Evolutionary conservation across 169 alveolate genomes (phyloP).

Genomic region (Theileria parva): DNA sequence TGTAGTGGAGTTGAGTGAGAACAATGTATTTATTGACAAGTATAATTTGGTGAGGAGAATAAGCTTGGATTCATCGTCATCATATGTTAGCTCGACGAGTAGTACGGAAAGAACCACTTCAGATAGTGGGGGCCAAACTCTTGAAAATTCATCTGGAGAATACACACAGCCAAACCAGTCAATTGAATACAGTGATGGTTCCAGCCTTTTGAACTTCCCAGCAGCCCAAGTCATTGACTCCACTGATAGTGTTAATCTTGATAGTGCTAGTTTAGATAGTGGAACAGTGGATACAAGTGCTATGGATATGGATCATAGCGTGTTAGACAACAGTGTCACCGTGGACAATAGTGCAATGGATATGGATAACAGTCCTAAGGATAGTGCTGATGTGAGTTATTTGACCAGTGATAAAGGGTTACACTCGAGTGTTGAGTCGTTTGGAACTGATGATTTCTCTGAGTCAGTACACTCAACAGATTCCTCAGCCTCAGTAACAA

Average conservation of each 20-base stretch:
- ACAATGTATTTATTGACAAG: background rate
- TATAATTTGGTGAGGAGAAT: slow-evolving; percentile 7
- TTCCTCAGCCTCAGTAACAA: background rate
- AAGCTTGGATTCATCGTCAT: background rate
- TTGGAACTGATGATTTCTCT: background rate
- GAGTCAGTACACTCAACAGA: background rate
- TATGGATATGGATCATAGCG: background rate
- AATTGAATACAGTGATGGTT: background rate
- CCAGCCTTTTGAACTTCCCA: background rate
- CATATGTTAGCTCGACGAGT: background rate
- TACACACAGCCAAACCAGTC: background rate
- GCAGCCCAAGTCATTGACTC: background rate
- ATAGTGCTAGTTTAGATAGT: background rate
- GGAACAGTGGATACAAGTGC: background rate
- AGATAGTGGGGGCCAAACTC: background rate
- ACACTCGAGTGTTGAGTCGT: background rate
- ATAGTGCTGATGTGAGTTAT: background rate
- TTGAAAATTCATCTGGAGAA: background rate
- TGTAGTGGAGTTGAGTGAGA: background rate
- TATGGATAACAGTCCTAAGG: background rate
- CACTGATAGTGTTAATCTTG: background rate
- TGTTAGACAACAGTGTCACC: background rate
- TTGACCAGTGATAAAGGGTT: background rate
- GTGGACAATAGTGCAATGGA: background rate
- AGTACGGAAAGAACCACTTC: background rate